Evolutionary conservation across 2,329 filamentous ascomycete genomes (phyloP), one percentile per base, ranked within the genome.

Genomic region (Colletotrichum paranaense): DNA sequence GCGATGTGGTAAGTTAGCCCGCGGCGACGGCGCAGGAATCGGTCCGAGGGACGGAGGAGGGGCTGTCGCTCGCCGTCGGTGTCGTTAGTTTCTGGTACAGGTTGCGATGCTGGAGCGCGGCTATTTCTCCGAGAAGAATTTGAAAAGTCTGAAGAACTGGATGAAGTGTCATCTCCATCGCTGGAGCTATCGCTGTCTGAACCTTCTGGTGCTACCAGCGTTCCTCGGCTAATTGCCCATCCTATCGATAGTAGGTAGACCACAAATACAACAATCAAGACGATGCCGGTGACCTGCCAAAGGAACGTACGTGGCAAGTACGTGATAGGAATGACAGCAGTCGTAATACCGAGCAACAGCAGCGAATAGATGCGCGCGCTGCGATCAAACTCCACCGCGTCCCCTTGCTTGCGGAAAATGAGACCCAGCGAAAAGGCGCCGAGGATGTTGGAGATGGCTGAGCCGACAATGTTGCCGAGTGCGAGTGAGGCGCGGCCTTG

Each of bases 401-500:
- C 38, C 2, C 16, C 38, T 16, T 42, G 38, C 16, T 19, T 42
- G 38, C 38, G 38, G 4, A 42, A 42, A 16, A 42, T 14, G 14
- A 42, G 38, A 16, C 38, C 38, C 14, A 42, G 38, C 38, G 38
- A 42, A 42, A 42, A 42, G 2, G 38, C 38, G 5, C 38, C 38
- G 14, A 42, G 38, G 38, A 42, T 42, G 38, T 42, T 42, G 38
- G 38, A 42, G 38, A 42, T 42, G 38, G 14, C 38, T 7, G 38
- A 42, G 14, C 38, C 38, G 16, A 42, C 77, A 62, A 89, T 82
- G 73, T 89, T 90, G n/a, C 87, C 88, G 0, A 89, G 76, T 11
- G 88, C 88, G 8, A 89, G 79, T 1, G 87, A 84, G 1, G 83
- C 81, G 28, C 84, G 86, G 32, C 82, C 79, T 65, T 85, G 86